Conservation (phyloP, 202 grass and related monocot genomes). For the Saccharum hybrid region DNA sequence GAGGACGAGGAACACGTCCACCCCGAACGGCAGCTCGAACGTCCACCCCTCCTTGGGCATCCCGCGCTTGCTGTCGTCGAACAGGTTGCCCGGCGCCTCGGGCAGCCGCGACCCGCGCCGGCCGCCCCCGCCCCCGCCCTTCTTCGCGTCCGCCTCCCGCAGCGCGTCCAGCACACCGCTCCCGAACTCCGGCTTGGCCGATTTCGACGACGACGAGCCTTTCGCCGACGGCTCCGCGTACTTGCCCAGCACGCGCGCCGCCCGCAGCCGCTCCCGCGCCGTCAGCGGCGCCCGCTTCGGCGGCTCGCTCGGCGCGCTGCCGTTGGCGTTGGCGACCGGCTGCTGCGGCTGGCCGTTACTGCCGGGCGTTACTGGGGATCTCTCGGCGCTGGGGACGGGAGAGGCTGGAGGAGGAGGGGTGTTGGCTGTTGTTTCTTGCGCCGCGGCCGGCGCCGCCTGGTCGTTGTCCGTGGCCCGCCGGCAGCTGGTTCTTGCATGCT, state of each 20-base stretch:
- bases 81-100: conserved; percentile 73
- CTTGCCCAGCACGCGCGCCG: conserved; percentile 79
- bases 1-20: conserved; percentile 68
- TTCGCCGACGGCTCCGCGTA: conserved; percentile 58
- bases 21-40: conserved; percentile 67
- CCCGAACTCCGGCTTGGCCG: conserved; percentile 63
- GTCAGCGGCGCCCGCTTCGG: conserved; percentile 65
- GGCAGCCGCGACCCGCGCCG: conserved; percentile 64
- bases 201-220: conserved; percentile 37
- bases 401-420: not conserved
- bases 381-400: not conserved
- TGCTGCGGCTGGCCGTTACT: conserved; percentile 30
- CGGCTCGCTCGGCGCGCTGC: conserved; percentile 30
- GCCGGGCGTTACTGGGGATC: not conserved
- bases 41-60: conserved; percentile 72
- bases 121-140: conserved; percentile 45
- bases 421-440: conserved; percentile 33
- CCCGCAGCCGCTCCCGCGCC: conserved; percentile 78
- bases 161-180: conserved; percentile 78
- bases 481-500: conserved; percentile 39
- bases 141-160: conserved; percentile 62
- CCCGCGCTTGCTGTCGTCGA: conserved; percentile 86
- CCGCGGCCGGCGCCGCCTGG: conserved; percentile 41
- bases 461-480: conserved; percentile 61
- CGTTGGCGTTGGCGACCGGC: conserved; percentile 22